phyloP scores from a whole-genome alignment of 306 rosid genomes.

The Lotus japonicus region DNA sequence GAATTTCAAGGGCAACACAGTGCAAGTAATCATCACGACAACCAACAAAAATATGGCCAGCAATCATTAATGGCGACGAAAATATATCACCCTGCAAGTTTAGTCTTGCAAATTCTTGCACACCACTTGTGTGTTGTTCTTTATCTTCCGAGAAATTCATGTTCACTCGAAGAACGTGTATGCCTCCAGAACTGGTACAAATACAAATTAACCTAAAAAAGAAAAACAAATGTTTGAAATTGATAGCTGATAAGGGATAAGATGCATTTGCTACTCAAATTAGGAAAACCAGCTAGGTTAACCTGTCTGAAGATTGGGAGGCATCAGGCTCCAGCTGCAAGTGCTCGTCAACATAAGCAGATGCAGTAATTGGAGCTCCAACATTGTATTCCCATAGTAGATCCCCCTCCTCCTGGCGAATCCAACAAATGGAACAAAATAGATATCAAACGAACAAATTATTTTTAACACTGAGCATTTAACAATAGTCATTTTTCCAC shows the following conservation, averaged over 20 bases:
- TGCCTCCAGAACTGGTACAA: slow-evolving; percentile 76
- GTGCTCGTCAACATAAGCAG: slow-evolving; percentile 78
- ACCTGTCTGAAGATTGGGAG: slow-evolving; percentile 58
- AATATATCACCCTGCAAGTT: slow-evolving; percentile 62
- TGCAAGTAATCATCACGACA: slow-evolving; percentile 77
- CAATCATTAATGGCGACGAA: slow-evolving; percentile 83
- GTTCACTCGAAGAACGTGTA: slow-evolving; percentile 49
- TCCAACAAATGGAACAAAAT: slow-evolving; percentile 14
- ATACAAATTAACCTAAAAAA: slow-evolving; percentile 58
- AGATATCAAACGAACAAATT: neutral
- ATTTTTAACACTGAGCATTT: neutral
- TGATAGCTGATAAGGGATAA: neutral
- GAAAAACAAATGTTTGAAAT: neutral
- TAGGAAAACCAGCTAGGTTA: slow-evolving; percentile 1
- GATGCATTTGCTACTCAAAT: neutral
- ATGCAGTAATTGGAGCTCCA: slow-evolving; percentile 76
- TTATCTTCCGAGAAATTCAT: neutral
- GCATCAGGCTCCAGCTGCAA: slow-evolving; percentile 34
- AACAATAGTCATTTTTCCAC: too few relatives aligned
- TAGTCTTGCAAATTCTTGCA: slow-evolving; percentile 55
- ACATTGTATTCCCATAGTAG: slow-evolving; percentile 65
- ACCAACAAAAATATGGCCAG: slow-evolving; percentile 76
- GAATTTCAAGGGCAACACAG: slow-evolving; percentile 46
- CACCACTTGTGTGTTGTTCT: slow-evolving; percentile 16
- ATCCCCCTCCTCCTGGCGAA: slow-evolving; percentile 58